Evolutionary conservation across 2,329 filamentous ascomycete genomes (phyloP).

Genomic region (Aspergillus japonicus): DNA sequence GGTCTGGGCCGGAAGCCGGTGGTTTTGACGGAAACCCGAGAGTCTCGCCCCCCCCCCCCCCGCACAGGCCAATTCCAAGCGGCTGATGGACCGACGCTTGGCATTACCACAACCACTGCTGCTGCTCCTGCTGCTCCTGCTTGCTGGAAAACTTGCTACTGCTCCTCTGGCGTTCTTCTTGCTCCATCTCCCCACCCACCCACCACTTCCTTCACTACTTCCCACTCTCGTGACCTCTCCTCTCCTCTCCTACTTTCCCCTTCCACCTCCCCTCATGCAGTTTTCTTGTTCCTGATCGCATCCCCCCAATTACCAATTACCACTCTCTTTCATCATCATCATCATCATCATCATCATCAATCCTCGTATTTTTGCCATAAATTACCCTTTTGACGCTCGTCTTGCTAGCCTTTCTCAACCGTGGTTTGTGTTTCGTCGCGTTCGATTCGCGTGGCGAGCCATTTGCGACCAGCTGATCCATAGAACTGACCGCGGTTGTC

Average conservation of each 20-base stretch:
- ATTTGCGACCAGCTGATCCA: neutral
- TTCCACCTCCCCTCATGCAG: neutral
- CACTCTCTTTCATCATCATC: neutral
- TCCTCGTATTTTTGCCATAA: neutral
- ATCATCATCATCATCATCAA: neutral
- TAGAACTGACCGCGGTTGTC: neutral
- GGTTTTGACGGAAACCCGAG: neutral
- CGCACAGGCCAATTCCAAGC: neutral
- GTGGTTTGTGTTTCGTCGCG: slow-evolving; percentile 9
- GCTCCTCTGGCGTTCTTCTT: slow-evolving; percentile 13
- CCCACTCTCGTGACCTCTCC: neutral
- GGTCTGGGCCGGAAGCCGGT: neutral
- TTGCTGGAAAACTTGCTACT: neutral
- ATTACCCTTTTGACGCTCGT: neutral
- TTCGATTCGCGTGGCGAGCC: slow-evolving; percentile 10
- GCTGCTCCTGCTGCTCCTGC: neutral
- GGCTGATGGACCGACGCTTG: neutral
- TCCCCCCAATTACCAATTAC: neutral
- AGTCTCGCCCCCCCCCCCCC: neutral
- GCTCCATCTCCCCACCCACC: slow-evolving; percentile 8
- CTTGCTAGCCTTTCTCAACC: neutral
- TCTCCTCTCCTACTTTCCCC: neutral
- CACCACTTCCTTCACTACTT: no score
- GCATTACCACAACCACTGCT: neutral
- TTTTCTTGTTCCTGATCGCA: neutral